Evolutionary conservation across 1,284 basidiomycete species (phyloP).

Genomic region (Rhodotorula sp.): DNA sequence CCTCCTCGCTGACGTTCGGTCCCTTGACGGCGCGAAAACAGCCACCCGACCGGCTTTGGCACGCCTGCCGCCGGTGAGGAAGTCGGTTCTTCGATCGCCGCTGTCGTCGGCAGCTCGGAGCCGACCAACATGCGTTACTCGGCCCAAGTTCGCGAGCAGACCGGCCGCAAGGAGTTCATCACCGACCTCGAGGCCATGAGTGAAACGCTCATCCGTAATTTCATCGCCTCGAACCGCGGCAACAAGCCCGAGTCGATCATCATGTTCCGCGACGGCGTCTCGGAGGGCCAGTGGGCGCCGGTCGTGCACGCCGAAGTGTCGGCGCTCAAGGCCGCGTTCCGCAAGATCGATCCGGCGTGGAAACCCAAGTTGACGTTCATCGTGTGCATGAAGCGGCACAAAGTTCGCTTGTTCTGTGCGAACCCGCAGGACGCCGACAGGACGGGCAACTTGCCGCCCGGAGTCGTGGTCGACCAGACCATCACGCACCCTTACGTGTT

Average conservation of each 20-base stretch:
- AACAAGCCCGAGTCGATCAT: constrained; percentile 27
- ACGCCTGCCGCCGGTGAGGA: constrained; percentile 45
- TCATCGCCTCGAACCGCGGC: constrained; percentile 45
- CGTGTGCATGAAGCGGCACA: constrained; percentile 51
- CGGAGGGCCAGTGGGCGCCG: constrained; percentile 53
- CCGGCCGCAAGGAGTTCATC: constrained; percentile 50
- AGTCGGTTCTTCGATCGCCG: constrained; percentile 53
- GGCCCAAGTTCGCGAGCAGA: constrained; percentile 52
- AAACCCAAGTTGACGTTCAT: constrained; percentile 50
- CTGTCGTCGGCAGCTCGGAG: constrained; percentile 49
- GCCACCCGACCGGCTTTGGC: constrained; percentile 41
- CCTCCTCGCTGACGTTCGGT: neutral
- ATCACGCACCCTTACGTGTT: constrained; percentile 53
- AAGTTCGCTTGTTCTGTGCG: constrained; percentile 52
- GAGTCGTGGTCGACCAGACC: constrained; percentile 48
- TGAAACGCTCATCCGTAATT: constrained; percentile 44
- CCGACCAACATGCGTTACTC: constrained; percentile 41
- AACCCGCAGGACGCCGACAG: constrained; percentile 47
- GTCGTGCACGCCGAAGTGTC: constrained; percentile 51
- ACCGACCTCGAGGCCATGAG: constrained; percentile 46
- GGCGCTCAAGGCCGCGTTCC: constrained; percentile 47
- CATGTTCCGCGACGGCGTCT: constrained; percentile 50
- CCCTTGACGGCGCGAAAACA: neutral
- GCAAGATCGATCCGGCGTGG: constrained; percentile 44
- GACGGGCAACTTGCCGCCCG: constrained; percentile 51